Evolutionary conservation across 495 filamentous ascomycete species (phyloP).

Genomic region (Friedmanniomyces endolithicus): DNA sequence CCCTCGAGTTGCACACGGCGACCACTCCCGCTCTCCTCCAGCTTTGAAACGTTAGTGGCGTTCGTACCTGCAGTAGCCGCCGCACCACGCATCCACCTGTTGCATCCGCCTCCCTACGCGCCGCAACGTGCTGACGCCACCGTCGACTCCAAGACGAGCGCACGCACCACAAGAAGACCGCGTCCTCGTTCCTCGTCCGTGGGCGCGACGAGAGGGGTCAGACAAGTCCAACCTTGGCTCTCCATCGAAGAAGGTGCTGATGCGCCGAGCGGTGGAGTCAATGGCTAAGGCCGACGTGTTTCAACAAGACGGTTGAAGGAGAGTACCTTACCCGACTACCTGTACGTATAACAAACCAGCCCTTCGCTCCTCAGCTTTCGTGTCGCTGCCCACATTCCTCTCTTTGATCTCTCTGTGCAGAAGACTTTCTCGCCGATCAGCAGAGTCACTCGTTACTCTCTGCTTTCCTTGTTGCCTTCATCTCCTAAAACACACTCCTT

Average conservation of each 20-base stretch:
- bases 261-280: not conserved
- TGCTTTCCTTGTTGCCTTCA: constrained; percentile 8
- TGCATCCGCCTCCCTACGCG: not conserved
- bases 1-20: not conserved
- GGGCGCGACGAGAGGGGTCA: not conserved
- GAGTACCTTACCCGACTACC: too few relatives aligned
- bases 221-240: not conserved
- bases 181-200: not conserved
- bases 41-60: not conserved
- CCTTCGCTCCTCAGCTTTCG: not conserved
- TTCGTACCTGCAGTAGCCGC: constrained; percentile 3
- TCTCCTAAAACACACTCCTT: constrained; percentile 16
- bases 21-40: too few relatives aligned
- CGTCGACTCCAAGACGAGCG: not conserved
- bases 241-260: not conserved
- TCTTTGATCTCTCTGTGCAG: constrained; percentile 5
- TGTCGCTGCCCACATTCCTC: not conserved
- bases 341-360: not conserved
- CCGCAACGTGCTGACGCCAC: not conserved
- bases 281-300: not conserved
- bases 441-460: constrained; percentile 23
- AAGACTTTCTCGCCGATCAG: constrained; percentile 1
- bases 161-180: not conserved
- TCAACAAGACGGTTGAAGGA: not conserved
- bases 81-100: not conserved